Base-by-base conservation (phyloP, 805 yeast species). In the Saccharomyces paradoxus region DNA sequence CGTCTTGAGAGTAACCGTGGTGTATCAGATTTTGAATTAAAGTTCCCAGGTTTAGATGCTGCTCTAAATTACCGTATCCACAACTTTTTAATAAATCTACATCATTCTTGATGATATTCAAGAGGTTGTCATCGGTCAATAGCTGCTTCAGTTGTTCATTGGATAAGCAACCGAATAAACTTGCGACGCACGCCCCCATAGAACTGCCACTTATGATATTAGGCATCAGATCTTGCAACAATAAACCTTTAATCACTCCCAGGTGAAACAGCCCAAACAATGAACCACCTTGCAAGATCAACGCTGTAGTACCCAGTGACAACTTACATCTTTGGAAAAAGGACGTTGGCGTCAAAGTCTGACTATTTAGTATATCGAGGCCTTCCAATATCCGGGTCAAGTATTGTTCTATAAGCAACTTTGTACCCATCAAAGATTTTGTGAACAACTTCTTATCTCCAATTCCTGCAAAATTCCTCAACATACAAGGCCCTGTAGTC, bases 201-300 rank as follows among this genome's bases (percentile, higher is more conserved):
- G 97, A 94, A 55, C 91, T 86, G 0, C 99, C 99, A 6, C 92
- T 87, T 24, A 92, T 82, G 2, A 94, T 87, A 46, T 86, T 74
- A 0, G 99, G 99, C 51, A 94, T 74, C 41, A 91, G 71, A 1
- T 87, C 85, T 58, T 86, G 83, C 59, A 79, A 78, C 56, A 85
- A 80, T n/a, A 94, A 74, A 0, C 94, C 92, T 58, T 86, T 86
- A 8, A 92, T 87, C 1, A 91, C 96, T 1, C 99, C 99, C 37
- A 94, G 67, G 69, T 94, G 99, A 63, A 96, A 91, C 57, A 94
- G 73, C 0, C 99, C 98, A 72, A 92, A 94, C 24, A 94, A 72
- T 0, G 97, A 87, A 1, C 99, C 98, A 29, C 99, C 99, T 70
- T 94, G 97, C 27, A 94, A 74, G 41, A 92, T 81, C 54, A 94